Base-by-base conservation (phyloP, 768 basidiomycete species). In the Amanita jacksonii region DNA sequence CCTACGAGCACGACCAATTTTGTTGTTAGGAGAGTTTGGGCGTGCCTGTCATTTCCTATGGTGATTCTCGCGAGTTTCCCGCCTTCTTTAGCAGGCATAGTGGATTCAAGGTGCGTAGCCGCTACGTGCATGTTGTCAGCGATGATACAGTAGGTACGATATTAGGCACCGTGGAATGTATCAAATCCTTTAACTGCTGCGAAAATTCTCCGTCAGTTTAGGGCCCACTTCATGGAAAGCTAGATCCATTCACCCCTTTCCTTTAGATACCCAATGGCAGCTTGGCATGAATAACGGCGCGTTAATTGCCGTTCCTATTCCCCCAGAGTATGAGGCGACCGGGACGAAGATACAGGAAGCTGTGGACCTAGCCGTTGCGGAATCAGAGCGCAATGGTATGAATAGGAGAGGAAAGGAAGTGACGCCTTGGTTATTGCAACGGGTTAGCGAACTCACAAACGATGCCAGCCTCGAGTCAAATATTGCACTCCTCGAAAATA, bases 391-490 rank as follows among this genome's bases (percentile, higher is more conserved):
- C 46, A 83, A 81, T 50, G 90, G 92, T 2, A 66, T 94, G 36
- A 83, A 74, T 54, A 77, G 69, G 52, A 67, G 71, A 13, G 96
- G 96, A 2, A 97, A 96, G 53, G 86, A 90, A 48, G 91, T 76
- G 5, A 99, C 96, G 1, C 96, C 96, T 5, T 98, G 94, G 94
- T 67, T 99, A 8, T 67, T 99, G 23, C 69, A 72, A 34, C 79
- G 94, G 23, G 81, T 98, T 1, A 73, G 73, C 12, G 84, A 94
- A 57, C 67, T 98, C 38, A 90, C 85, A 0, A 56, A 73, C 24
- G 90, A 90, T 2, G 69, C 68, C 48, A 90, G 89, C 4, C 63
- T 96, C 41, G 65, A 70, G 6, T 59, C 65, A 72, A 96, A 99
- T 65, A 71, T 94, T 43, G 93, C 89, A 2, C 67, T 98, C 8